Evolutionary conservation across 768 basidiomycete species (phyloP), one percentile per base, ranked within the genome.

Genomic region (Amanita thiersii): DNA sequence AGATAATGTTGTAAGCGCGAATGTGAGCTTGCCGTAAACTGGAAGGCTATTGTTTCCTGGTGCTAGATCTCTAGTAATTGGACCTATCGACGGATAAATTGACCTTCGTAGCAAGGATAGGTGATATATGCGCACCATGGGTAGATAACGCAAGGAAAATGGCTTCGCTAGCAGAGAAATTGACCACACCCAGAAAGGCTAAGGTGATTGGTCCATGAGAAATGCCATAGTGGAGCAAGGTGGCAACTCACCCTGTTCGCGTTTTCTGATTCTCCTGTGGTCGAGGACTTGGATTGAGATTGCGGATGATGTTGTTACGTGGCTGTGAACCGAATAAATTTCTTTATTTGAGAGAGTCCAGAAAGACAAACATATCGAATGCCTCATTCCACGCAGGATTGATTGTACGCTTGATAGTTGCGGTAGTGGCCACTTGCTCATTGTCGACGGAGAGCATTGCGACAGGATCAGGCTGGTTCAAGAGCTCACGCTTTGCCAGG

Each of bases 261-360:
- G 77, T 59, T 79, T 80, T 65, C 75, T 89, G 65, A 87, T 91
- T 60, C 86, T 89, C 56, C 78, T 75, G 61, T 89, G 81, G 69
- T 94, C 91, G 56, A 92, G 91, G 45, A 94, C 77, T 64, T 93
- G 88, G 34, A 93, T 85, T 18, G 74, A 71, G 53, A 93, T 72
- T 51, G 77, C 70, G 25, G 88, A 90, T 20, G 79, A 78, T 47
- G 76, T 79, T 33, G 75, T 81, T 49, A 91, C 76, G 47, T 69
- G 71, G 49, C 87, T 87, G 49, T 17, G 50, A 45, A 39, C 41
- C 12, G 40, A 45, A n/a, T 35, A 14, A 48, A 25, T 37, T 43
- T 26, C 49, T 43, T 41, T 14, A 44, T 18, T 47, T 20, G 42
- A 33, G 39, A 46, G 50, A 43, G 49, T 14, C 24, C 15, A 29